phyloP scores from a whole-genome alignment of 1,139 yeast genomes.

The Yamadazyma sp. region DNA sequence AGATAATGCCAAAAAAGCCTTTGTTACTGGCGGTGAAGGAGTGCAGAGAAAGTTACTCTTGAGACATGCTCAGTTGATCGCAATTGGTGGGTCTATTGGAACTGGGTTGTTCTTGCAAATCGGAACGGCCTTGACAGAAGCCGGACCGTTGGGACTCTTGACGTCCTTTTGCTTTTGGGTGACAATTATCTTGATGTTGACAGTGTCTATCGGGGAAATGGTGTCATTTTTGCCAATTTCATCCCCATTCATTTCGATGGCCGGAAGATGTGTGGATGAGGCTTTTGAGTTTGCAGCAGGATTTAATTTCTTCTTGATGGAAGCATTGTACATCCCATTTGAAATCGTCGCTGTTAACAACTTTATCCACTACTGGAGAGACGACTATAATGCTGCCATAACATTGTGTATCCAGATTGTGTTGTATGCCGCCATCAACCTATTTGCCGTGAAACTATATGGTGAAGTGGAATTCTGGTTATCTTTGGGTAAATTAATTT shows the following conservation, averaged over 20 bases:
- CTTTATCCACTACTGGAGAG: slow-evolving; percentile 77
- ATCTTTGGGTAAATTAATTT: slow-evolving; percentile 67
- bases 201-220: slow-evolving; percentile 80
- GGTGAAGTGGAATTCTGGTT: slow-evolving; percentile 86
- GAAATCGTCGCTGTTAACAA: slow-evolving; percentile 81
- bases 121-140: slow-evolving; percentile 40
- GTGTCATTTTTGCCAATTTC: slow-evolving; percentile 74
- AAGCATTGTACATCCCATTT: slow-evolving; percentile 75
- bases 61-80: slow-evolving; percentile 35
- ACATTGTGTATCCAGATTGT: slow-evolving; percentile 63
- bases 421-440: slow-evolving; percentile 60
- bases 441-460: slow-evolving; percentile 69
- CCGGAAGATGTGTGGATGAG: slow-evolving; percentile 59
- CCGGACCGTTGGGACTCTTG: slow-evolving; percentile 51
- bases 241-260: slow-evolving; percentile 59
- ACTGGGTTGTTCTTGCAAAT: slow-evolving; percentile 33
- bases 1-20: background rate
- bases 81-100: slow-evolving; percentile 38
- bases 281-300: slow-evolving; percentile 78
- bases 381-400: slow-evolving; percentile 68
- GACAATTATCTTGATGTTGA: slow-evolving; percentile 55
- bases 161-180: slow-evolving; percentile 47
- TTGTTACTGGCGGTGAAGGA: slow-evolving; percentile 1
- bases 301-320: slow-evolving; percentile 77
- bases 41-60: slow-evolving; percentile 15